These are phyloP conservation scores for Corymbia calophylla DNA, from an alignment of 441 rosid genomes.

Conservation along the genomic window DNA sequence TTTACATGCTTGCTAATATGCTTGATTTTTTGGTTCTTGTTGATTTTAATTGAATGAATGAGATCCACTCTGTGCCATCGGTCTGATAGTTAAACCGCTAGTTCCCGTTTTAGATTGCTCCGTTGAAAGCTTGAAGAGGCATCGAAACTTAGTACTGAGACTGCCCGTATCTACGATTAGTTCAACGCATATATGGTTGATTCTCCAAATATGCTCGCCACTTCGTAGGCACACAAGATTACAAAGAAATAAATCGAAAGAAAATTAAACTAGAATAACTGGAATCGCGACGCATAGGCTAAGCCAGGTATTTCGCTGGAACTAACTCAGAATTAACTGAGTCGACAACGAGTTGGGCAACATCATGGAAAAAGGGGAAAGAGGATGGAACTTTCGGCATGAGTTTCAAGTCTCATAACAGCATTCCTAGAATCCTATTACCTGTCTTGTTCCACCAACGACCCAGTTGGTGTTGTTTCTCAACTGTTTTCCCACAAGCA, in stretches of 20 bases:
- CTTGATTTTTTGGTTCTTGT: neutral
- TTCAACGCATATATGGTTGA: neutral
- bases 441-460: neutral
- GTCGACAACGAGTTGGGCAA: neutral
- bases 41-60: neutral
- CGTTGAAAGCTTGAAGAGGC: neutral
- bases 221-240: neutral
- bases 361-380: neutral
- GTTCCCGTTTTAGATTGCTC: neutral
- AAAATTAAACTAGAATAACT: neutral
- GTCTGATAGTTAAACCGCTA: neutral
- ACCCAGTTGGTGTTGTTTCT: neutral
- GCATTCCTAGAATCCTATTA: neutral
- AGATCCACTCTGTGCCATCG: neutral
- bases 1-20: neutral
- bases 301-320: neutral
- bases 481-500: slow-evolving; percentile 5
- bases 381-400: neutral
- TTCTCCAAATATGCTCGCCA: neutral
- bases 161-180: neutral
- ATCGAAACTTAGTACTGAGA: neutral
- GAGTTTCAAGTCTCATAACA: neutral
- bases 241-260: neutral
- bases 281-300: neutral
- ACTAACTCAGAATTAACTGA: neutral